Evolutionary conservation across 1,139 yeast species (phyloP).

Genomic region (Pneumocystis oryctolagi): DNA sequence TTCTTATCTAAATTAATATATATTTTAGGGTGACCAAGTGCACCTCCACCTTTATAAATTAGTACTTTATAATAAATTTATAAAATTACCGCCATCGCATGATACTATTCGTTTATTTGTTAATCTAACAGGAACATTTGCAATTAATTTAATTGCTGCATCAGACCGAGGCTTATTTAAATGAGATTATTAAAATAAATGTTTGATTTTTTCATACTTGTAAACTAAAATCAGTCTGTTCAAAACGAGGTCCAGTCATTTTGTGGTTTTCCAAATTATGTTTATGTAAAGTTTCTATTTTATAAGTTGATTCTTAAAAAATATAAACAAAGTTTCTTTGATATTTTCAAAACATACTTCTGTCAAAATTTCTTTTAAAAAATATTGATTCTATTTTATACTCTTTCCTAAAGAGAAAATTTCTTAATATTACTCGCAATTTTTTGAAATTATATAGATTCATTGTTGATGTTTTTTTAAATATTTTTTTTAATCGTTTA

Average conservation of each 20-base stretch:
- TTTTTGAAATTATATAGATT: not conserved
- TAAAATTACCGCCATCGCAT: slow-evolving; percentile 52
- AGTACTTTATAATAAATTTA: not conserved
- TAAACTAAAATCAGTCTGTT: slow-evolving; percentile 45
- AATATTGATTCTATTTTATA: not conserved
- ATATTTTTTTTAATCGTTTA: not conserved
- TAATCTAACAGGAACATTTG: slow-evolving; percentile 55
- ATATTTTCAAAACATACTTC: not conserved
- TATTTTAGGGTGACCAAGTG: slow-evolving; percentile 74
- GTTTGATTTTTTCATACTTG: not conserved
- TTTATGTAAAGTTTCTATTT: not conserved
- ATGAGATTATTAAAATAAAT: slow-evolving; percentile 10
- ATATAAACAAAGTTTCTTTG: not conserved
- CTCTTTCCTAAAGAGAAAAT: not conserved
- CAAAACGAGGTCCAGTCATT: slow-evolving; percentile 51
- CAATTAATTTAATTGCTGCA: slow-evolving; percentile 73
- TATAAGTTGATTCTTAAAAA: not conserved
- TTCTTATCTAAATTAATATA: slow-evolving; percentile 69
- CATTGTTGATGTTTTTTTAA: not conserved
- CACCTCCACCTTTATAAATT: slow-evolving; percentile 30
- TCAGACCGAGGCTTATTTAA: slow-evolving; percentile 51
- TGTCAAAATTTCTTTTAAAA: not conserved
- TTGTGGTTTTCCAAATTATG: not conserved
- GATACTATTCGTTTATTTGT: slow-evolving; percentile 54
- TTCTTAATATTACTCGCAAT: not conserved